Conservation (phyloP, 768 basidiomycete species). For the Kwoniella bestiolae region DNA sequence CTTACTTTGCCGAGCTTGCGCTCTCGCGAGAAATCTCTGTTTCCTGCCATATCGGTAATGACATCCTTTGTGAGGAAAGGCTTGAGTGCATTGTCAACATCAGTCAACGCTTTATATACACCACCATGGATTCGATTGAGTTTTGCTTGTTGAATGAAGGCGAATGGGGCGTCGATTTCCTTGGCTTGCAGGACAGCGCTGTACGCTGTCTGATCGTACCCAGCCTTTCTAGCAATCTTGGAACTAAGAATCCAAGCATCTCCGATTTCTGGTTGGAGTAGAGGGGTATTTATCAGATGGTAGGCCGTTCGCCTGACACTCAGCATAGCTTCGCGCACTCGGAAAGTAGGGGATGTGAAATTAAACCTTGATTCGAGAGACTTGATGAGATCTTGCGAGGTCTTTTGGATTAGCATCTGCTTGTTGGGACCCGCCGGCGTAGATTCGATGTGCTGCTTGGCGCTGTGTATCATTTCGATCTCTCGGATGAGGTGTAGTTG, state of each 20-base stretch:
- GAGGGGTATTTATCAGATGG: slow-evolving; percentile 47
- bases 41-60: slow-evolving; percentile 17
- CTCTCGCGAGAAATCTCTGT: slow-evolving; percentile 33
- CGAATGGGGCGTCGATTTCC: slow-evolving; percentile 70
- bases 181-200: slow-evolving; percentile 90
- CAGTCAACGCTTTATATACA: slow-evolving; percentile 80
- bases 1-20: slow-evolving; percentile 67
- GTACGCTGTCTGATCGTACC: slow-evolving; percentile 95
- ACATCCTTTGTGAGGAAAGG: slow-evolving; percentile 29
- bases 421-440: slow-evolving; percentile 21
- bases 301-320: slow-evolving; percentile 88
- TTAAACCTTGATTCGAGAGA: slow-evolving; percentile 71
- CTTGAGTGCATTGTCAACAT: slow-evolving; percentile 71
- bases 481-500: slow-evolving; percentile 86
- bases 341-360: slow-evolving; percentile 82
- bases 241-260: slow-evolving; percentile 88
- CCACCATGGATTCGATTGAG: slow-evolving; percentile 78
- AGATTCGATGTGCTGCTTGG: slow-evolving; percentile 58
- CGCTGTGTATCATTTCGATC: slow-evolving; percentile 64
- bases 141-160: slow-evolving; percentile 89
- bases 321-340: slow-evolving; percentile 81
- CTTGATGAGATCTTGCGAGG: slow-evolving; percentile 61
- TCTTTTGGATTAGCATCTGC: slow-evolving; percentile 46
- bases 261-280: slow-evolving; percentile 66
- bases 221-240: slow-evolving; percentile 94